These are phyloP conservation scores for Phytophthora fragariae DNA, from an alignment of 352 stramenopile genomes.

Conservation along the genomic window DNA sequence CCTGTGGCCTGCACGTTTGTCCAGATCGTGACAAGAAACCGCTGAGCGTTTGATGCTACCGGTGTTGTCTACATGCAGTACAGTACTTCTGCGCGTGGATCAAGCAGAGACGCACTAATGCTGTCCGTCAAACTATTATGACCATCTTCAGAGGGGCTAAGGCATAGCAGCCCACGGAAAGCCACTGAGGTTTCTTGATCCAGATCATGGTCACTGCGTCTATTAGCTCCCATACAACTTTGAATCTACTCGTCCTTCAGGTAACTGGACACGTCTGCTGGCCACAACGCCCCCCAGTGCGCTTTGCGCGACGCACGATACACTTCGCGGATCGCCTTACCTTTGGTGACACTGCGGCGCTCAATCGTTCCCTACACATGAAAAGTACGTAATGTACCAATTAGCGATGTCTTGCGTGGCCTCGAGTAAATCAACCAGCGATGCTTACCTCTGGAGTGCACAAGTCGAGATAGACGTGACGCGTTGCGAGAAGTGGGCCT, in stretches of 20 bases:
- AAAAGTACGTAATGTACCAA: conserved; percentile 23
- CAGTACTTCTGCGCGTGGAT: background rate
- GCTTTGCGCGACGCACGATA: conserved; percentile 86
- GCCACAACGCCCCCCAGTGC: conserved; percentile 84
- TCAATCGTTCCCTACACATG: conserved; percentile 69
- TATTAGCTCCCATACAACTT: conserved; percentile 24
- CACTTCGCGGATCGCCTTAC: conserved; percentile 78
- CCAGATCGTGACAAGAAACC: conserved; percentile 11
- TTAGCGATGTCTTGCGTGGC: background rate
- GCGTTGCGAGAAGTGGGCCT: conserved; percentile 72
- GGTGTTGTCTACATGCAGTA: background rate
- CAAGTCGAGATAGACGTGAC: conserved; percentile 84
- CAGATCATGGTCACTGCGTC: conserved; percentile 15
- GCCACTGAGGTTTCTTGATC: background rate
- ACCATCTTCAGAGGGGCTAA: background rate
- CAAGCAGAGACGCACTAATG: conserved; percentile 1
- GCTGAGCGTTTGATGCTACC: conserved; percentile 5
- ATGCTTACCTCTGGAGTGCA: conserved; percentile 73
- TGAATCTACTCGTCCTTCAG: conserved; percentile 48
- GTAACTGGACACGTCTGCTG: conserved; percentile 72
- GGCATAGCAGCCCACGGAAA: background rate
- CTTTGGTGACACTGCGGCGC: conserved; percentile 77
- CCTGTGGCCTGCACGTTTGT: background rate
- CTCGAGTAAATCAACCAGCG: background rate
- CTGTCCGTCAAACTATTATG: background rate